Evolutionary conservation across 2,329 filamentous ascomycete genomes (phyloP).

Genomic region (Fusarium napiforme): DNA sequence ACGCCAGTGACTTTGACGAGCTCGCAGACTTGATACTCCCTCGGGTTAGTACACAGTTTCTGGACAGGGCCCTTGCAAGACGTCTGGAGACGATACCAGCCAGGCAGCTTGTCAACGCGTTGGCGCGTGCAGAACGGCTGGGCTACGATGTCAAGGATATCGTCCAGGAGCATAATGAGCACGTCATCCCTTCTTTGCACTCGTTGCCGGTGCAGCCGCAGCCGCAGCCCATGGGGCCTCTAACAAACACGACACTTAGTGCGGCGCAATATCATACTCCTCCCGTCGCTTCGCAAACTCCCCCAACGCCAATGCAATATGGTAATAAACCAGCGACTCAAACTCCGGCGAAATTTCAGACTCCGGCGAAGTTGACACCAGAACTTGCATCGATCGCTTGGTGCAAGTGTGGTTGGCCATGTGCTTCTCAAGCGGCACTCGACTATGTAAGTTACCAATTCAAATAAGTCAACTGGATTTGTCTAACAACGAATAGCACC

Average conservation of each 20-base stretch:
- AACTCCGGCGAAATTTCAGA: not conserved
- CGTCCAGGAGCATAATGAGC: conserved; percentile 54
- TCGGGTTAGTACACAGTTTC: conserved; percentile 60
- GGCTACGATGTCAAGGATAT: conserved; percentile 65
- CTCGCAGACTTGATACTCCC: conserved; percentile 56
- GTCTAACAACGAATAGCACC: conserved; percentile 44
- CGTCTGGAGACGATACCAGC: conserved; percentile 65
- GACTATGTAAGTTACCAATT: conserved; percentile 45
- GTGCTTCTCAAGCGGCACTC: conserved; percentile 47
- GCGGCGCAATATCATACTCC: conserved; percentile 2
- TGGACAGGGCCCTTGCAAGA: conserved; percentile 63
- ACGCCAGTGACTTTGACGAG: conserved; percentile 56
- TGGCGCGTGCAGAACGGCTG: conserved; percentile 66
- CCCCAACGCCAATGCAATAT: not conserved
- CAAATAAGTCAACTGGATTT: not conserved
- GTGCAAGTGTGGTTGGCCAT: conserved; percentile 52
- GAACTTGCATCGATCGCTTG: conserved; percentile 30
- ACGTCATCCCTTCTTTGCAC: conserved; percentile 50
- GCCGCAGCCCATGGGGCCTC: not conserved
- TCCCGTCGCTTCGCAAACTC: conserved; percentile 4
- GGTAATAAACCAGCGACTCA: not conserved
- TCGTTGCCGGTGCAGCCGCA: conserved; percentile 20
- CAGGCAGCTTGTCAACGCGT: conserved; percentile 65
- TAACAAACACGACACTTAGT: not conserved
- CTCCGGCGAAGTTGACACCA: not conserved